Evolutionary conservation across 768 basidiomycete species (phyloP), one percentile per base, ranked within the genome.

Genomic region (Crassisporium funariophilum): DNA sequence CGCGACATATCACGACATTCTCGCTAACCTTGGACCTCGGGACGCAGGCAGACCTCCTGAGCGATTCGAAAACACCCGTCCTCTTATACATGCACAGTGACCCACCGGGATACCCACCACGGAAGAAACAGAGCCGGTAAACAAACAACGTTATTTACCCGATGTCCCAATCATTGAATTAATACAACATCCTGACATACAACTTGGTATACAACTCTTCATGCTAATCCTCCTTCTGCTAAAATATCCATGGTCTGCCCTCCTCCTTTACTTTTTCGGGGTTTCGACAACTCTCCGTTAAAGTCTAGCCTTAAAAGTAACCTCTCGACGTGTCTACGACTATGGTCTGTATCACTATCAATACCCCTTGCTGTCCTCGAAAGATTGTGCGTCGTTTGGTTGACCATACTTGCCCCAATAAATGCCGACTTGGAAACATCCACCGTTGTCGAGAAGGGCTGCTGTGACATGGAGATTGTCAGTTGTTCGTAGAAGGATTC

Each of bases 301-400:
- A 93, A 89, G 66, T 95, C 93, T 10, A 95, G 68, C 29, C 90
- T 79, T 23, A 95, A 72, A 33, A 95, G 63, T 45, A 95, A 62
- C 17, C 91, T 79, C 62, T 95, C 93, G 9, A 94, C 79, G 61
- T 90, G 90, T 53, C 91, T 75, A 33, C 86, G 76, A 44, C 86
- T 86, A 44, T 86, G 79, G 35, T 79, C 84, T 20, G 58, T 47
- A 27, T 82, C 82, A 44, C 75, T 77, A 48, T 84, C 85, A 39
- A 72, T 57, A 9, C 75, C 73, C 55, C 75, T 81, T 10, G 67
- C 71, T 5, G 72, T 75, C 62, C 71, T 76, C 8, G 76, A 75
- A 22, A 79, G 66, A 47, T 77, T 77, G 49, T 76, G 77, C 7
- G 79, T 75, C 35, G 77, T 75, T 55, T 83, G 71, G 54, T 74